Evolutionary conservation across 1,139 yeast genomes (phyloP), one percentile per base, ranked within the genome.

Genomic region (Candida tunisiensis): DNA sequence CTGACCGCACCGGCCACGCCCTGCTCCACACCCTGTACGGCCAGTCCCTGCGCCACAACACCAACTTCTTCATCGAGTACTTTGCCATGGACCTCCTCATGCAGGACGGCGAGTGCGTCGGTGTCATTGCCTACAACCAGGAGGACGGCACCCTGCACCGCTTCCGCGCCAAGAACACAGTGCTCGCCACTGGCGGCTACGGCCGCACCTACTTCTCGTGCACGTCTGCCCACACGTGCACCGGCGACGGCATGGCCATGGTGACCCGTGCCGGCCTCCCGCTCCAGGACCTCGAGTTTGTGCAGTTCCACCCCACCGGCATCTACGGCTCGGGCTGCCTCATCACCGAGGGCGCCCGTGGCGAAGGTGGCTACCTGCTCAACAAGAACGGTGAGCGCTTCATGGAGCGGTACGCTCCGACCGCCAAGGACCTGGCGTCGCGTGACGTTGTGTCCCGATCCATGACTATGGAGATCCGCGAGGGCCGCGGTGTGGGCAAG

Each of bases 261-360:
- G 96, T 82, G 36, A 63, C 95, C 30, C 75, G 98, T 61, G 98
- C 98, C 32, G 98, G 98, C 35, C 72, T 85, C 56, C 98, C 98
- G 32, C 67, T 85, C 51, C 94, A 88, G 63, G 98, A 88, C 62
- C 65, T 85, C 61, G 98, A 88, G 62, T 88, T 88, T 51, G 88
- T 88, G 36, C 98, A 88, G 62, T 88, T 88, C 85, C 98, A 88
- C 60, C 98, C 98, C 36, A 83, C 96, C 22, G 98, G 98, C 69
- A 88, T 88, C 55, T 88, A 88, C 57, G 98, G 98, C 34, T 83
- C 96, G 27, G 98, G 98, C 39, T 88, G 96, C 65, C 65, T 88
- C 62, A 88, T 88, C 53, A 88, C 98, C 35, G 98, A 88, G 61
- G 98, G 98, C 61, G 93, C 95, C 41, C 79, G 98, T 66, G 98